A percentile compares a stretch with the other conserved stretches of the same genome.
phyloP scores from a whole-genome alignment of 2,329 filamentous ascomycete species.

The Aschersonia sp. region DNA sequence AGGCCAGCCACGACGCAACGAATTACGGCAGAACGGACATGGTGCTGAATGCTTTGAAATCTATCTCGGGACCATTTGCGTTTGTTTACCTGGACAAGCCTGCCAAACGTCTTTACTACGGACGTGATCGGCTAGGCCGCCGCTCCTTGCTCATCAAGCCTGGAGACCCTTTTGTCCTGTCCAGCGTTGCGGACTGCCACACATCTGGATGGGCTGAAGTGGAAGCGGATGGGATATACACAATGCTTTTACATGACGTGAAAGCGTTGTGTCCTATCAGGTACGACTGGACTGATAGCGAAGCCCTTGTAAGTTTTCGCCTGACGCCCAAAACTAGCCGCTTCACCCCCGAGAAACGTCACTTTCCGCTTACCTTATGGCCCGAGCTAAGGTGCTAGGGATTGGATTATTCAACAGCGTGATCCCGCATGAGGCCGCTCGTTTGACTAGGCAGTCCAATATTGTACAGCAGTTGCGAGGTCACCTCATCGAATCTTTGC shows the following conservation, averaged over 20 bases:
- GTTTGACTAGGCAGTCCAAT: constrained; percentile 18
- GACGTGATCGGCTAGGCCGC: constrained; percentile 74
- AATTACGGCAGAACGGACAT: no score
- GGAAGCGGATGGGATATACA: constrained; percentile 70
- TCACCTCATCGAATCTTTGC: constrained; percentile 46
- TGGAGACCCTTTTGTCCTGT: constrained; percentile 42
- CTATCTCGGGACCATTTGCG: constrained; percentile 71
- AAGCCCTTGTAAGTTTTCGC: constrained; percentile 28
- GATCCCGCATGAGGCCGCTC: constrained; percentile 19
- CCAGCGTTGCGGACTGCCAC: constrained; percentile 51
- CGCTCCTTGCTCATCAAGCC: constrained; percentile 58
- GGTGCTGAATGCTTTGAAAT: constrained; percentile 39
- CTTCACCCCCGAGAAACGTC: not conserved
- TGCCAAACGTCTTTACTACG: constrained; percentile 57
- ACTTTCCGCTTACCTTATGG: constrained; percentile 23
- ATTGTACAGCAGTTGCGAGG: constrained; percentile 38
- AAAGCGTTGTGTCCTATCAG: constrained; percentile 8
- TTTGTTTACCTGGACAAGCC: constrained; percentile 67
- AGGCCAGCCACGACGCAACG: constrained; percentile 17
- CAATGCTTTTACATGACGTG: constrained; percentile 35
- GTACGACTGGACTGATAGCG: constrained; percentile 17
- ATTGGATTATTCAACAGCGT: constrained; percentile 37
- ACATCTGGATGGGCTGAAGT: constrained; percentile 58
- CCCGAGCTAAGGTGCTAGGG: constrained; percentile 29
- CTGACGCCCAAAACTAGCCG: no score